A percentile compares a stretch with the other conserved stretches of the same genome.
Evolutionary conservation across 805 yeast genomes (phyloP).

Genomic region (Yamadazyma laniorum): DNA sequence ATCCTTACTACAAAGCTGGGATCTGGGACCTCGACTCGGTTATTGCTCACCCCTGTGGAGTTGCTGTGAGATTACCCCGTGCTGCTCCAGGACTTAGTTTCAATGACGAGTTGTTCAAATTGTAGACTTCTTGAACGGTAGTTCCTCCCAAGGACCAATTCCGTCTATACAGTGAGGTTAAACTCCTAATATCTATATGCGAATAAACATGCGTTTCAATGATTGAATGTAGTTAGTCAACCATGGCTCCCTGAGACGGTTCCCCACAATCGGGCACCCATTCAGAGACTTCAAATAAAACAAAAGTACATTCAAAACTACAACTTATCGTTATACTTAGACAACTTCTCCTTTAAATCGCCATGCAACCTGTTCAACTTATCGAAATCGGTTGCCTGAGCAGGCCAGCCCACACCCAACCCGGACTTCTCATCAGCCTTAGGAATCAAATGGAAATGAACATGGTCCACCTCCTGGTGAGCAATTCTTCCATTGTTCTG

Average conservation of each 20-base stretch:
- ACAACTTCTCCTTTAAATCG: conserved; percentile 38
- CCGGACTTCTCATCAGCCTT: conserved; percentile 75
- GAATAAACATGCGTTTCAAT: too few species aligned
- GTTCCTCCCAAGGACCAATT: too few species aligned
- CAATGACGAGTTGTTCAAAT: conserved; percentile 17
- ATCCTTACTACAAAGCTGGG: conserved; percentile 60
- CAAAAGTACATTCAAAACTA: too few species aligned
- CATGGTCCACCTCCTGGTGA: conserved; percentile 94
- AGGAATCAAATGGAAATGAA: conserved; percentile 95
- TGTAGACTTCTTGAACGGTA: too few species aligned
- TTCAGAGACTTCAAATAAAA: too few species aligned
- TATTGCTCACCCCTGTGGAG: conserved; percentile 52
- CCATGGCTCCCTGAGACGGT: too few species aligned
- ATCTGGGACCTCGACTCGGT: conserved; percentile 74
- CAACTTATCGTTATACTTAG: conserved; percentile 9
- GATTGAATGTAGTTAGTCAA: too few species aligned
- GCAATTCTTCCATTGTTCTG: conserved; percentile 96
- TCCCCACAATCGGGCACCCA: too few species aligned
- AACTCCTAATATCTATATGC: too few species aligned
- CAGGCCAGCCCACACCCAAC: conserved; percentile 93
- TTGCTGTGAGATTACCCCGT: conserved; percentile 37
- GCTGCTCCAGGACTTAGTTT: conserved; percentile 27
- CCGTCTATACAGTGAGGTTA: too few species aligned
- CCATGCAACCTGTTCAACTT: conserved; percentile 67
- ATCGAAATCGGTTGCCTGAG: conserved; percentile 71